Base-by-base conservation (phyloP, 225 moss, liverwort and hornwort species). In the Sphagnum tenellum region DNA sequence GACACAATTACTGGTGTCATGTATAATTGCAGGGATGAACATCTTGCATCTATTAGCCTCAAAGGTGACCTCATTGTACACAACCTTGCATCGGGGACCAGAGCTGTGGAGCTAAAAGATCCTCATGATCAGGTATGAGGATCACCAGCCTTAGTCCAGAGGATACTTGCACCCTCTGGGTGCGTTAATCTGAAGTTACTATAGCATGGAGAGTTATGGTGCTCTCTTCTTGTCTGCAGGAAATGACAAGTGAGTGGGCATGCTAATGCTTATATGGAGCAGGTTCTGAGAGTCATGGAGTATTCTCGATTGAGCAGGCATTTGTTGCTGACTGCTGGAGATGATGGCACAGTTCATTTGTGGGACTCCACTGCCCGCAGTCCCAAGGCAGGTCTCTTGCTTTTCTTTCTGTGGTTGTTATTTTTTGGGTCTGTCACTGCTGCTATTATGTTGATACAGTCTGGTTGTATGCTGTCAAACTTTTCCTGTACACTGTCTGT, bases 251-350 rank as follows among this genome's bases (percentile, higher is more conserved):
- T 29, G 69, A 75, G 74, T 78, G 73, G 73, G 77, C 77, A 72
- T 80, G 80, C 66, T 75, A 76, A 77, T 78, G 73, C 76, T 80
- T 75, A 79, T 76, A 78, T 85, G 78, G 85, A 70, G 70, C 89
- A 95, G 94, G 89, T 98, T 82, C 93, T 98, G 74, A 76, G 98
- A 86, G 98, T 98, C 62, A 90, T 98, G 93, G 98, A 98, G 88
- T 98, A 98, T 79, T 98, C 98, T 82, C 93, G 98, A 72, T 89
- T 98, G 87, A 93, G 98, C 85, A 82, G 98, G 68, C 98, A 98
- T 72, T 76, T 98, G 80, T 83, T 98, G 4, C 84, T 93, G 73
- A 93, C 98, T 65, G 98, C 98, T 70, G 98, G 98, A 55, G 98
- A 98, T 74, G 98, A 98, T 71, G 98, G 98, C 77, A 89, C 98